These are phyloP conservation scores for Biscogniauxia sp. DNA, from an alignment of 2,329 filamentous ascomycete species.

Conservation along the genomic window DNA sequence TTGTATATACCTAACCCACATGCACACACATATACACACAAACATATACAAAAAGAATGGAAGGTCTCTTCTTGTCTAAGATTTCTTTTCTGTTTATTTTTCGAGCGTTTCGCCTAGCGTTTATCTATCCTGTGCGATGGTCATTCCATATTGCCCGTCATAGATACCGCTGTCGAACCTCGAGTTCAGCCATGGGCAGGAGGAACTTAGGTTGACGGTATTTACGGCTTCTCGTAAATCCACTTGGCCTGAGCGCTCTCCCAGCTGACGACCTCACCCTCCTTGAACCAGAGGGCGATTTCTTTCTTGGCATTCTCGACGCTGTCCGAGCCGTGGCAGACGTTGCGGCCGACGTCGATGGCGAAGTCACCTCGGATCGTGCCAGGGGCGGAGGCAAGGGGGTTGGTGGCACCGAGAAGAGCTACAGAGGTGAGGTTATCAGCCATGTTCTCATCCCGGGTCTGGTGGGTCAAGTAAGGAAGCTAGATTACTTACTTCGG, in stretches of 20 bases:
- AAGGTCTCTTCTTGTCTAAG: slow-evolving; percentile 25
- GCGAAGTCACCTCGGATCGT: slow-evolving; percentile 95
- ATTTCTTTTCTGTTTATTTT: slow-evolving; percentile 20
- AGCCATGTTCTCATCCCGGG: slow-evolving; percentile 1
- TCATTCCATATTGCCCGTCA: neutral
- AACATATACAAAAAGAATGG: slow-evolving; percentile 1
- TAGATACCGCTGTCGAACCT: neutral
- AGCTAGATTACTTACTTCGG: slow-evolving; percentile 60
- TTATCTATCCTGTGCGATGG: neutral
- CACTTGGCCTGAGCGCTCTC: slow-evolving; percentile 83
- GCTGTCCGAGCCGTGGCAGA: slow-evolving; percentile 98
- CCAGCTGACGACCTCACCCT: slow-evolving; percentile 80
- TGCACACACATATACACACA: slow-evolving; percentile 1
- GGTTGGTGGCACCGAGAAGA: slow-evolving; percentile 99
- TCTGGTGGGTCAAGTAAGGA: too few species aligned
- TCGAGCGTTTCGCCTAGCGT: slow-evolving; percentile 9
- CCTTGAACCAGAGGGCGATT: slow-evolving; percentile 97
- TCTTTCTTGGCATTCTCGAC: slow-evolving; percentile 99
- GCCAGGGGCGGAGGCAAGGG: slow-evolving; percentile 86
- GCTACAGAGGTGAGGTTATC: slow-evolving; percentile 40
- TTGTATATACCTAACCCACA: neutral
- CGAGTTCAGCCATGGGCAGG: neutral
- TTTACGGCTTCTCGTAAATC: slow-evolving; percentile 88
- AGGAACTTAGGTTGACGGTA: neutral
- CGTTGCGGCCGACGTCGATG: slow-evolving; percentile 91